Evolutionary conservation across 352 stramenopile species (phyloP), one percentile per base, ranked within the genome.

Genomic region (Pythium biforme): DNA sequence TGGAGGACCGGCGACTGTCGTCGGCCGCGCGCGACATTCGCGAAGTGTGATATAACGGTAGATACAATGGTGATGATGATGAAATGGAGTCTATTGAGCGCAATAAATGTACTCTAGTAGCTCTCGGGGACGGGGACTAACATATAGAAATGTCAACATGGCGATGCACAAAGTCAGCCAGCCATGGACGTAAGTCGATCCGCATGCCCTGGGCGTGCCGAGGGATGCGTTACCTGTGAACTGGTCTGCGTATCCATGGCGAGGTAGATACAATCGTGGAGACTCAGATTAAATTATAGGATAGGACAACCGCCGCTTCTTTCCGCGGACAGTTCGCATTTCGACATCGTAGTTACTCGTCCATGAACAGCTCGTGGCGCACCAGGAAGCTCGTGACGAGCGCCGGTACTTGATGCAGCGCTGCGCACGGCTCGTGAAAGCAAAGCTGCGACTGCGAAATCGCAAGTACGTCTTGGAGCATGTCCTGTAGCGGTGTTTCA

Each of bases 301-400:
- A 43, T 43, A 43, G 37, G 14, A n/a, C n/a, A 12, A 37, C 31
- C 31, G 7, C 31, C 31, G 31, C 31, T 37, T 43, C 37, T 10
- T n/a, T n/a, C 14, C 12, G 37, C 37, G 12, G 12, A 3, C 6
- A 19, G 14, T 34, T 34, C 37, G 9, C 37, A 10, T 19, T 19
- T 12, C 5, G 8, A 14, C 5, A 7, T 19, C 11, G 8, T 26
- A n/a, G n/a, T 59, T 68, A 64, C 19, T 69, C 61, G 55, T 64
- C 54, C 62, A 63, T 69, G 26, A 25, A 64, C 12, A 64, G 55
- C 27, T 69, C 62, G 20, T 69, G 62, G 15, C 62, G 55, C 7
- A 69, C 55, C 9, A 69, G 50, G n/a, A 69, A 69, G 49, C 37
- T 60, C 3, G 62, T 64, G 15, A 64, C 20, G 4, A 49, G 37